Base-by-base conservation (phyloP, 1,284 basidiomycete species). In the Blastosporella zonata region DNA sequence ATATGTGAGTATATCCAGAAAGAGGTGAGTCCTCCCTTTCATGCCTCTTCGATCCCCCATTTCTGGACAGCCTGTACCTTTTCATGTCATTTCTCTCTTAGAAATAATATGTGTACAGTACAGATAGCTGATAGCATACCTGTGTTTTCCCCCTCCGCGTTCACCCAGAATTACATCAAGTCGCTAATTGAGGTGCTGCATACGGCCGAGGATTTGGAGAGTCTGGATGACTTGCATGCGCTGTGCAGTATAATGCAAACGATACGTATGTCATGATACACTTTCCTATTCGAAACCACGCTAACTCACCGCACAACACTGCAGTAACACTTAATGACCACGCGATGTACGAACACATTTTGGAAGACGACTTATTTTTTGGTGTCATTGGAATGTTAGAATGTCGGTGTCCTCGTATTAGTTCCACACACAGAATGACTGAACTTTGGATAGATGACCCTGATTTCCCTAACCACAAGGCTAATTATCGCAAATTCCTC, bases 331-430 rank as follows among this genome's bases (percentile, higher is more conserved):
- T 98, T 62, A 98, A 97, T 65, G 97, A 99, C 68, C 94, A 94
- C 64, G 81, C 79, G 43, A 82, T 99, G 62, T 94, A 96, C 65
- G 97, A 99, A 69, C 90, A 95, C 65, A 90, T 99, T 56, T 77
- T 99, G 31, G 87, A 93, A 53, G 96, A 99, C 61, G 90, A 96
- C 38, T 74, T 95, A 49, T 98, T 97, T 68, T 79, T 90, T 57
- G 93, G 91, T 46, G 91, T 97, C 25, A 82, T 96, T 22, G 94
- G 95, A 47, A 97, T 99, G 78, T 83, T 99, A 55, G 96, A 99
- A 77, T 99, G 93, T 95, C 61, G 54, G 90, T n/a, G n/a, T n/a
- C 75, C 43, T 35, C 33, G 23, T 44, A 51, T 44, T 43, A 51
- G n/a, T 34, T 15, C 18, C 34, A 29, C n/a, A 33, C 39, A 35